Conservation (phyloP, 768 basidiomycete genomes). For the Termitomyces sp. region DNA sequence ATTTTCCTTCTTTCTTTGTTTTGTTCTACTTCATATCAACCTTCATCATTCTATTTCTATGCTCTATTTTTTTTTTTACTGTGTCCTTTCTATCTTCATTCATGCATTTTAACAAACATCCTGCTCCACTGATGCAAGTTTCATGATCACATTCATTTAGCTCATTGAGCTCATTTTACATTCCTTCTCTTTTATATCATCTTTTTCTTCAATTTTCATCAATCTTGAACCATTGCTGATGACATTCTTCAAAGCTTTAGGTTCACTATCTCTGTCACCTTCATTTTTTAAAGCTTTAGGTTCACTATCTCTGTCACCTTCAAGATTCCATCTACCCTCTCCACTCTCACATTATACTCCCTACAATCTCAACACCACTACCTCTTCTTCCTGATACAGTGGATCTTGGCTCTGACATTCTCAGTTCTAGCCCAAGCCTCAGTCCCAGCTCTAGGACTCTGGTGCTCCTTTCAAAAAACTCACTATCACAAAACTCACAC, state of each 20-base stretch:
- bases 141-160: no score
- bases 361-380: neutral
- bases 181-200: no score
- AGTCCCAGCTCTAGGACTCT: neutral
- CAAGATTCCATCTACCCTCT: neutral
- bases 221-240: neutral
- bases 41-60: no score
- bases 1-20: neutral
- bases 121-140: no score
- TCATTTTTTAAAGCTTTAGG: neutral
- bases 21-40: no score
- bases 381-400: neutral
- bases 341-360: neutral
- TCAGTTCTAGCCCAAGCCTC: no score
- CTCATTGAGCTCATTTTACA: no score
- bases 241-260: neutral
- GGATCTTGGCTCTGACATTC: neutral
- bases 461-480: neutral
- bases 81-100: no score
- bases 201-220: no score
- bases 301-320: neutral
- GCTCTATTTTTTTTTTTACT: no score
- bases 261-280: neutral
- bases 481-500: constrained; percentile 31
- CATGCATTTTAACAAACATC: no score